phyloP scores from a whole-genome alignment of 768 basidiomycete species.

The Kwoniella europaea region DNA sequence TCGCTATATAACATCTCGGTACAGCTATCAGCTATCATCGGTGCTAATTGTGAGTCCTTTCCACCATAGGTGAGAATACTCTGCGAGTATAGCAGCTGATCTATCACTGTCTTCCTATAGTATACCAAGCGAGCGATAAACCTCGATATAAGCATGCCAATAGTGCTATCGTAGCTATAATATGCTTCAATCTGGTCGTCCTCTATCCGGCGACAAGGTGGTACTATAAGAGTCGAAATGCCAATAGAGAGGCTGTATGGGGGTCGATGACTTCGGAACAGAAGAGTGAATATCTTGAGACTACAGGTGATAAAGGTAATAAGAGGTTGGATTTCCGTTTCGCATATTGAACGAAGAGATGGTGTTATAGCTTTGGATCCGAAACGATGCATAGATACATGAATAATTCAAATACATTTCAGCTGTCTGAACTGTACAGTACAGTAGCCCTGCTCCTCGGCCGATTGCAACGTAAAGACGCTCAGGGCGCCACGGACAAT shows the following conservation, averaged over 20 bases:
- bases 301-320: conserved; percentile 56
- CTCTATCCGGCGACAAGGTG: conserved; percentile 50
- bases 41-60: conserved; percentile 37
- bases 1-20: conserved; percentile 57
- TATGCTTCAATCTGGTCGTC: conserved; percentile 54
- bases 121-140: conserved; percentile 28
- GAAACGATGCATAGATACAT: not conserved
- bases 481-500: conserved; percentile 5
- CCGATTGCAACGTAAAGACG: not conserved
- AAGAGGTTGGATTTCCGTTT: conserved; percentile 31
- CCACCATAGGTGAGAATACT: no score
- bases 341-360: conserved; percentile 14
- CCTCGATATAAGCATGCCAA: conserved; percentile 48
- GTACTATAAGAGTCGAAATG: conserved; percentile 54
- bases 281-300: conserved; percentile 50
- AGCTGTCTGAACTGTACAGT: not conserved
- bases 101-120: not conserved
- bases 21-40: conserved; percentile 52
- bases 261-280: conserved; percentile 47
- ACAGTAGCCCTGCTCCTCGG: not conserved
- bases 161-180: conserved; percentile 51
- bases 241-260: conserved; percentile 49
- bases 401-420: not conserved
- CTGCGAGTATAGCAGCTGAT: no score
- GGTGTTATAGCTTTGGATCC: not conserved